Evolutionary conservation across 164 flowering plant genomes (phyloP).

Genomic region (Liquidambar formosana): DNA sequence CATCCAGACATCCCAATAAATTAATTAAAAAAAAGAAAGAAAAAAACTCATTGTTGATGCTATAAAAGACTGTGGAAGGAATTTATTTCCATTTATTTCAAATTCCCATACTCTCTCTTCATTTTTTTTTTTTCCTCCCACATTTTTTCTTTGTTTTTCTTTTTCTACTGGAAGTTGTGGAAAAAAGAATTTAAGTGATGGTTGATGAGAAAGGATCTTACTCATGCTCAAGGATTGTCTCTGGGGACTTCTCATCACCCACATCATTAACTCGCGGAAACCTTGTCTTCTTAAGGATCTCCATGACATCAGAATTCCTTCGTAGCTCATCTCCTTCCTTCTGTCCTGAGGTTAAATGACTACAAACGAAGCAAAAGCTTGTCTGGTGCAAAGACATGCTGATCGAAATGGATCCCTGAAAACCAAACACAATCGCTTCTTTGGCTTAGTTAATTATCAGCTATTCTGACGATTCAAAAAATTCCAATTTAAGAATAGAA

Average conservation of each 20-base stretch:
- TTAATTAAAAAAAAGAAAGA: too few relatives aligned
- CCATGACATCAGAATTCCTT: slow-evolving; percentile 71
- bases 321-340: slow-evolving; percentile 74
- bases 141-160: too few relatives aligned
- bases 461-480: background rate
- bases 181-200: background rate
- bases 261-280: slow-evolving; percentile 52
- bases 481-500: background rate
- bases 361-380: slow-evolving; percentile 70
- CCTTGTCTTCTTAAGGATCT: slow-evolving; percentile 68
- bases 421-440: slow-evolving; percentile 3
- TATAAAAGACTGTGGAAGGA: background rate
- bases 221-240: slow-evolving; percentile 71
- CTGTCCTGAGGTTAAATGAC: slow-evolving; percentile 70
- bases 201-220: slow-evolving; percentile 26
- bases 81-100: background rate
- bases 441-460: background rate
- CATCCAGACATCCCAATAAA: background rate
- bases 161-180: background rate
- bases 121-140: too few relatives aligned
- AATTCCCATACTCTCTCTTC: background rate
- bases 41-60: background rate
- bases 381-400: slow-evolving; percentile 75
- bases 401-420: slow-evolving; percentile 70
- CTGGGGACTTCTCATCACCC: slow-evolving; percentile 59